Evolutionary conservation across 2,329 filamentous ascomycete genomes (phyloP), one percentile per base, ranked within the genome.

Genomic region (Leptographium procerum): DNA sequence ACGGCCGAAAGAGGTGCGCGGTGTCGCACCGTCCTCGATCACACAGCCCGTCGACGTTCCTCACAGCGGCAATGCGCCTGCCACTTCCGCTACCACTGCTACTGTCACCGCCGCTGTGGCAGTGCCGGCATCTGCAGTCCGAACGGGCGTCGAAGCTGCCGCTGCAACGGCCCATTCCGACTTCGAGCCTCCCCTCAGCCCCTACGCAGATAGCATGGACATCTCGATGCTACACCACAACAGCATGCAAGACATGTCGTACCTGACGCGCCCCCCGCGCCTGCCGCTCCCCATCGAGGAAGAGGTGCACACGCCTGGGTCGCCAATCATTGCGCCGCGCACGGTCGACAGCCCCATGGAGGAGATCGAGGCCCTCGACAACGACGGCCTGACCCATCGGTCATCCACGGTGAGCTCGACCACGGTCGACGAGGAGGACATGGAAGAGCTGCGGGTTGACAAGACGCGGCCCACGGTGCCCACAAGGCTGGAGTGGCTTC

Each of bases 231-330:
- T 79, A 55, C 72, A 77, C 58, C 79, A 78, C 62, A 80, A 72
- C 70, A 85, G 83, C 66, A 71, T 85, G 64, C 83, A 82, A 63
- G 81, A 83, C 64, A 80, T 85, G 75, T 78, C 78, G 50, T 86
- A 85, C 66, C 73, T 82, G 66, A 76, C 79, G 60, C 81, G 87
- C n/a, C 92, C 92, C 52, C 92, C 92, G 55, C 87, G 92, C 61
- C 77, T 97, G 66, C 92, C 92, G 60, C 82, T 97, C 60, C 91
- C 92, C 57, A 96, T 97, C 66, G 91, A 95, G 66, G 89, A 96
- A 75, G 91, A 95, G 69, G 81, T 88, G 16, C 86, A 94, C 65
- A 90, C 88, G 1, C 92, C 92, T 1, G 91, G 91, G 29, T 96
- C 91, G 51, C 92, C 92, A 57, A 92, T 96, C 63, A 82, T 92